phyloP scores from a whole-genome alignment of 1,284 basidiomycete species.

The Takashimella tepidaria region DNA sequence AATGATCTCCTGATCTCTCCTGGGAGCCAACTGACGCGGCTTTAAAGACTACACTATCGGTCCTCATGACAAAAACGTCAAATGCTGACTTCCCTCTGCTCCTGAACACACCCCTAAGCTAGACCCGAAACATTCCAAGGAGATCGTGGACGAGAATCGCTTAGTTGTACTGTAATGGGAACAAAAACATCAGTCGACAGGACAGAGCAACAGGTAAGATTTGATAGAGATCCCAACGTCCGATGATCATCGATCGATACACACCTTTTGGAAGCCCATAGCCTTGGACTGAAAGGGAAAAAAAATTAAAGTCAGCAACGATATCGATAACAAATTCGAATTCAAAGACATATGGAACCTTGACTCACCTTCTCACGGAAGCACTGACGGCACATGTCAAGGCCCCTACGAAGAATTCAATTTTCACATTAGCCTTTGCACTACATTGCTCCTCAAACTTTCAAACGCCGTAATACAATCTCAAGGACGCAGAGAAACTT shows the following conservation, averaged over 20 bases:
- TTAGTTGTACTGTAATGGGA: conserved; percentile 33
- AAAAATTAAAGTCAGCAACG: neutral
- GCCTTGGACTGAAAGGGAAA: conserved; percentile 57
- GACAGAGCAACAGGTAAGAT: too few species aligned
- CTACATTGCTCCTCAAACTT: neutral
- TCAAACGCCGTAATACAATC: neutral
- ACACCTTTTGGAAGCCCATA: conserved; percentile 90
- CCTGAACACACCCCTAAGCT: conserved; percentile 9
- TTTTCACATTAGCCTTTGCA: neutral
- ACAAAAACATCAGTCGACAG: neutral
- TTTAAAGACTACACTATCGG: conserved; percentile 12
- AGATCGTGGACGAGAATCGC: too few species aligned
- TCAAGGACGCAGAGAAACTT: conserved; percentile 10
- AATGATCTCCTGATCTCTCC: too few species aligned
- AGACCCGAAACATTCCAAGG: neutral
- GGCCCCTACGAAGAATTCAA: conserved; percentile 51
- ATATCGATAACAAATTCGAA: too few species aligned
- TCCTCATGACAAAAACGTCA: too few species aligned
- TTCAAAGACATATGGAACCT: too few species aligned
- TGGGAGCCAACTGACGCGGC: conserved; percentile 1
- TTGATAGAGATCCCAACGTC: too few species aligned
- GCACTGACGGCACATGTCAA: conserved; percentile 96
- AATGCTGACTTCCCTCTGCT: too few species aligned
- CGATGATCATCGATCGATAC: conserved; percentile 34
- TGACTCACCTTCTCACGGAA: conserved; percentile 79